These are phyloP conservation scores for Astragalus glycyphyllos DNA, from an alignment of 306 rosid genomes.

Conservation along the genomic window DNA sequence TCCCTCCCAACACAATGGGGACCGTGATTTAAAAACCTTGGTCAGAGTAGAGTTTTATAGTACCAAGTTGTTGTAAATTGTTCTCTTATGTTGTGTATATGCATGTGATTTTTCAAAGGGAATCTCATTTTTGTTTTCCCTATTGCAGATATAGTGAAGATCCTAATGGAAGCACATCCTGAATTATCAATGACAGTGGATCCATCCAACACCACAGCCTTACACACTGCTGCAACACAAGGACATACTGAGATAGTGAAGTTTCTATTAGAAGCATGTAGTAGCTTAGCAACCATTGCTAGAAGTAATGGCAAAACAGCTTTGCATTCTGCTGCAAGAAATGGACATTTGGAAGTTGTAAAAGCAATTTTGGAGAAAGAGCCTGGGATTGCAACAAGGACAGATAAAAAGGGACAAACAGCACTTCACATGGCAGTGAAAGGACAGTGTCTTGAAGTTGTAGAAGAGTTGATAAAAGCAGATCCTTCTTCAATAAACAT, in stretches of 20 bases:
- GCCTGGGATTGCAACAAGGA: conserved; percentile 66
- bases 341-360: conserved; percentile 84
- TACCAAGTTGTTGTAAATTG: no score
- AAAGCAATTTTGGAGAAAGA: conserved; percentile 68
- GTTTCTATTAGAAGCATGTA: conserved; percentile 78
- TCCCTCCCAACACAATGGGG: no score
- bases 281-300: conserved; percentile 82
- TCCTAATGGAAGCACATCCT: conserved; percentile 79
- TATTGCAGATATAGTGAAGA: conserved; percentile 72
- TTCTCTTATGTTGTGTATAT: not conserved
- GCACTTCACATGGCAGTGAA: conserved; percentile 98
- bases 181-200: conserved; percentile 92
- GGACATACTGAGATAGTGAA: conserved; percentile 82
- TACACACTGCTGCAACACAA: conserved; percentile 97
- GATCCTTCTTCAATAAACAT: conserved; percentile 74
- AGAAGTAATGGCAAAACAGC: conserved; percentile 93
- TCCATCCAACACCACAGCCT: conserved; percentile 88
- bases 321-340: conserved; percentile 93
- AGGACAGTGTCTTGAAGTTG: conserved; percentile 85
- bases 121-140: not conserved
- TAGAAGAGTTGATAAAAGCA: conserved; percentile 67
- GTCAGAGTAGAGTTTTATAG: no score
- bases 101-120: not conserved
- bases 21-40: no score
- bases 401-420: conserved; percentile 93